Base-by-base conservation (phyloP, 345 rosid species). In the Dovyalis caffra region DNA sequence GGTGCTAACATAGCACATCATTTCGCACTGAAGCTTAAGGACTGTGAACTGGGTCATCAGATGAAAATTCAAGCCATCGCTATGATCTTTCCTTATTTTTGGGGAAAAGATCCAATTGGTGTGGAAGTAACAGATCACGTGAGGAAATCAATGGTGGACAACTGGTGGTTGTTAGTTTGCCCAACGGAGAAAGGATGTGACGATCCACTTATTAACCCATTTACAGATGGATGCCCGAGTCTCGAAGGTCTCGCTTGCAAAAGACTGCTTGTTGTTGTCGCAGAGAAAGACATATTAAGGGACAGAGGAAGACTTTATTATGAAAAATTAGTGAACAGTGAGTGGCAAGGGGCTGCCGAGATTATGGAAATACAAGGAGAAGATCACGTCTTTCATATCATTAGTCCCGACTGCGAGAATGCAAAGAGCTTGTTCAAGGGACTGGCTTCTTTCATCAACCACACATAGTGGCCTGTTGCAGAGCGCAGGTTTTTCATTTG, bases 161-260 rank as follows among this genome's bases (percentile, higher is more conserved):
- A 78, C 29, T 94, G 97, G 96, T 94, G 98, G 97, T 21, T 9
- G 47, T 90, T 90, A 16, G 90, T 90, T 29, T 91, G 95, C 20
- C 87, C 90, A 2, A 88, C 93, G 0, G 85, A 85, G 1, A 86
- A 83, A 78, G 97, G 95, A 43, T 82, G 86, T 45, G 98, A 94
- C 62, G 92, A 92, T 69, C 92, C 92, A 26, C 74, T 84, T 49
- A 91, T 94, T 40, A 92, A 94, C 81, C 97, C 97, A 68, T 88
- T 92, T 49, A 67, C 67, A 0, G 90, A 84, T 1, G 92, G 87
- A 45, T 83, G 93, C 3, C 87, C 87, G 6, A 79, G 80, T 38
- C 29, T 87, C 14, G 70, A 77, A 4, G 82, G 66, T 53, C 56
- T 94, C 80, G 91, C 78, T 8, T 89, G 93, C 73, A 83, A 83